Evolutionary conservation across 768 basidiomycete genomes (phyloP), one percentile per base, ranked within the genome.

Genomic region (Hygrocybe coccinea): DNA sequence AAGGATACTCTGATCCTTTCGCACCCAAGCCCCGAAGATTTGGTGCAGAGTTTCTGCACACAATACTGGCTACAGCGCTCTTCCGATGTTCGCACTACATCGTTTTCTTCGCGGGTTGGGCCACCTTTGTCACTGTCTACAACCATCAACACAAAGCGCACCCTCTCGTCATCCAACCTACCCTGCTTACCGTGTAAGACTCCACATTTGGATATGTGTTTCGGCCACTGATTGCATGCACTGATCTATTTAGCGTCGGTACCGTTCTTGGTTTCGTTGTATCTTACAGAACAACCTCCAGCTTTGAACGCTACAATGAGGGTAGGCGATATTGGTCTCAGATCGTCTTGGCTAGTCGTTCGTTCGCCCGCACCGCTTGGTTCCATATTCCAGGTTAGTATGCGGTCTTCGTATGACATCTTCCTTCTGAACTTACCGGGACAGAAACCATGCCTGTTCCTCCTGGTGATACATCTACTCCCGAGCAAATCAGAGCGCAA

Each of bases 221-320:
- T 14, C 15, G 41, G 2, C 22, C 12, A 15, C 7, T 51, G 50
- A n/a, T 7, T 22, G 6, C 43, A 7, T 14, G 55, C n/a, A n/a
- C 22, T 5, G 9, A 51, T 37, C 14, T 11, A 15, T 46, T 3
- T 59, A 78, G 71, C 17, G 60, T 76, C 47, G 77, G 87, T 76
- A 86, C 85, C 3, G 83, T 88, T 1, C 74, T 88, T 21, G 87
- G 86, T 76, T 88, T 88, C 59, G 79, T 88, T 35, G 81, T 88
- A 50, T 85, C 85, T 0, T 86, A 85, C 65, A 67, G 85, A 56
- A 87, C 86, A 9, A 87, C 84, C 10, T 82, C 85, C 3, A 85
- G 84, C 37, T 87, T 86, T 60, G 85, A 87, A 65, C 72, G 85
- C n/a, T 88, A 88, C 67, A 87, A 88, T 54, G 86, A 89, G 62